Percentiles rank a stretch among this genome's conserved stretches.
These are phyloP conservation scores for Pythium folliculosum DNA, from an alignment of 352 stramenopile species.

Conservation along the genomic window DNA sequence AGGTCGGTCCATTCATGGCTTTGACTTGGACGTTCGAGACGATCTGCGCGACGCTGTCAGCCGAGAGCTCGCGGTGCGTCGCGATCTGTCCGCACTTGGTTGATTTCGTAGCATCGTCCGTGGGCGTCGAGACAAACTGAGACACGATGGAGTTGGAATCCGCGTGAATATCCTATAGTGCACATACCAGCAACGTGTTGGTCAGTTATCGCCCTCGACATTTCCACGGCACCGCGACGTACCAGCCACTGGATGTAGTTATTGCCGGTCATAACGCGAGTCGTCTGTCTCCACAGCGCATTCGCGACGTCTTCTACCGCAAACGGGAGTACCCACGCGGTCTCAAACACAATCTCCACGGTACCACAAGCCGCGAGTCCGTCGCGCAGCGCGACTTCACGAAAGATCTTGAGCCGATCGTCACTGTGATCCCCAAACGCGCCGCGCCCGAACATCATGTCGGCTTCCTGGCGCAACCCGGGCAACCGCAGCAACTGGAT, in stretches of 20 bases:
- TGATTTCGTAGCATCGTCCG: background rate
- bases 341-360: slow-evolving; percentile 8
- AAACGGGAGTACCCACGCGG: slow-evolving; percentile 18
- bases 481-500: slow-evolving; percentile 1
- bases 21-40: slow-evolving; percentile 14
- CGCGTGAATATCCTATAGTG: background rate
- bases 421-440: background rate
- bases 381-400: slow-evolving; percentile 5
- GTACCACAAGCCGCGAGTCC: background rate
- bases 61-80: background rate
- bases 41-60: background rate
- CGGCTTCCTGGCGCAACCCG: slow-evolving; percentile 1
- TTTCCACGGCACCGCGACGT: background rate
- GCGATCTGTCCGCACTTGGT: slow-evolving; percentile 14
- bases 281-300: slow-evolving; percentile 13
- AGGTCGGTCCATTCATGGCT: background rate
- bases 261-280: background rate
- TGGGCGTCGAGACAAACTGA: slow-evolving; percentile 7
- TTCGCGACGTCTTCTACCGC: background rate
- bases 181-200: background rate
- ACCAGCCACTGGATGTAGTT: slow-evolving; percentile 9
- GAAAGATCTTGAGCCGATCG: slow-evolving; percentile 4
- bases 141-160: background rate
- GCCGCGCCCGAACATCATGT: background rate
- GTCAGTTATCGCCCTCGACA: too few relatives aligned